phyloP scores from a whole-genome alignment of 148 eudicot species.

The Pouteria glomerata region DNA sequence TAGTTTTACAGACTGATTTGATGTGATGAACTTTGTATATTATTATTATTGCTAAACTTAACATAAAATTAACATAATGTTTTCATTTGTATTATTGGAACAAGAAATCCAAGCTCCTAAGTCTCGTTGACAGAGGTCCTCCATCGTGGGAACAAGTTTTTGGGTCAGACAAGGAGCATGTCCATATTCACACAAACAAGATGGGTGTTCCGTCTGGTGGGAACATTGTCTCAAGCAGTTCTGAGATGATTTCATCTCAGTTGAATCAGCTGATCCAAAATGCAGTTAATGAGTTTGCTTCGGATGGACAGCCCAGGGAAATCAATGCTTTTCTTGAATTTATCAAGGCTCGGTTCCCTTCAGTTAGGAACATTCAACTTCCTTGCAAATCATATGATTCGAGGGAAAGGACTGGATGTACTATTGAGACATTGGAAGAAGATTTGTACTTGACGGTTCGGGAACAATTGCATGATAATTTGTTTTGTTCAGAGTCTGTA shows the following conservation, averaged over 20 bases:
- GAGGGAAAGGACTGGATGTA: slow-evolving; percentile 32
- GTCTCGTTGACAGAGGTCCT: slow-evolving; percentile 65
- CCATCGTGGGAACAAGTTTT: slow-evolving; percentile 73
- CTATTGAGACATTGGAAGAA: slow-evolving; percentile 67
- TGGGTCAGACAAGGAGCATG: slow-evolving; percentile 35
- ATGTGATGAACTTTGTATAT: not conserved
- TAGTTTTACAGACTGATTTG: not conserved
- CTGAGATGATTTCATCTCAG: slow-evolving; percentile 36
- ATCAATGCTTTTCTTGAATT: slow-evolving; percentile 61
- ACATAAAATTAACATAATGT: slow-evolving; percentile 11
- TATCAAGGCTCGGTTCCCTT: slow-evolving; percentile 54
- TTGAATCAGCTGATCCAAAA: slow-evolving; percentile 47
- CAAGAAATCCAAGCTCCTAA: slow-evolving; percentile 89
- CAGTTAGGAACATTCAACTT: slow-evolving; percentile 35
- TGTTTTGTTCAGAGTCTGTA: slow-evolving; percentile 21
- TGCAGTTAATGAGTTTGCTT: slow-evolving; percentile 64
- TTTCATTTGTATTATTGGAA: slow-evolving; percentile 12
- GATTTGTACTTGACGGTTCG: slow-evolving; percentile 47
- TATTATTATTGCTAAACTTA: not conserved
- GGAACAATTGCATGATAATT: slow-evolving; percentile 24
- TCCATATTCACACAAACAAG: slow-evolving; percentile 10
- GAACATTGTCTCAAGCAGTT: slow-evolving; percentile 18
- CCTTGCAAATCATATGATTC: slow-evolving; percentile 30
- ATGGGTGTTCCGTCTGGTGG: slow-evolving; percentile 23
- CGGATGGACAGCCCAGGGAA: slow-evolving; percentile 55